Percentiles rank a stretch among this genome's conserved stretches.
phyloP scores from a whole-genome alignment of 352 stramenopile genomes.

The Saprolegnia parasitica region DNA sequence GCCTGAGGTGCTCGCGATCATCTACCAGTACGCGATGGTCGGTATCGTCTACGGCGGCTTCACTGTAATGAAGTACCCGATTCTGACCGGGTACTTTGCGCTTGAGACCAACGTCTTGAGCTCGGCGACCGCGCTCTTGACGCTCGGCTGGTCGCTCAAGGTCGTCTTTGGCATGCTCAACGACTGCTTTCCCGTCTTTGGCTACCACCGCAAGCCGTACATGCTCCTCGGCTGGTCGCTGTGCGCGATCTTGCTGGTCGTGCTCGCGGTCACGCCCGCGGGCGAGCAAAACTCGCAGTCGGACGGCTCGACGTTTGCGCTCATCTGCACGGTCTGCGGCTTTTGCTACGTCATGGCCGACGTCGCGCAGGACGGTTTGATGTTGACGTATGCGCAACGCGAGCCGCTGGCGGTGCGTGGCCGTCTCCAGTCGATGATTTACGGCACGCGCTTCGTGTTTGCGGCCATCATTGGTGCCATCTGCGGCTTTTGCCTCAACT shows the following conservation, averaged over 20 bases:
- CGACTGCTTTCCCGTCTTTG: slow-evolving; percentile 19
- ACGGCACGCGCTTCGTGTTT: slow-evolving; percentile 40
- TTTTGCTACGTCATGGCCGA: slow-evolving; percentile 42
- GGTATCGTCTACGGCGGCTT: slow-evolving; percentile 42
- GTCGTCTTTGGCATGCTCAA: slow-evolving; percentile 22
- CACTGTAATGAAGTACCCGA: slow-evolving; percentile 38
- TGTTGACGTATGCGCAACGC: slow-evolving; percentile 43
- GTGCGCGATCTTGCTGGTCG: neutral
- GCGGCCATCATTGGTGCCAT: slow-evolving; percentile 35
- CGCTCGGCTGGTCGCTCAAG: slow-evolving; percentile 33
- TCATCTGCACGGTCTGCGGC: slow-evolving; percentile 28
- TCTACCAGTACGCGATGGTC: slow-evolving; percentile 45
- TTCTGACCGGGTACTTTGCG: slow-evolving; percentile 46
- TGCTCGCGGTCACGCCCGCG: neutral
- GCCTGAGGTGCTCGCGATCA: slow-evolving; percentile 36
- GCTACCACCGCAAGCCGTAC: slow-evolving; percentile 18
- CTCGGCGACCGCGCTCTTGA: slow-evolving; percentile 43
- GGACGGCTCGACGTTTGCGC: neutral
- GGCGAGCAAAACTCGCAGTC: neutral
- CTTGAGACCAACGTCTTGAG: slow-evolving; percentile 39
- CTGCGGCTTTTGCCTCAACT: slow-evolving; percentile 41
- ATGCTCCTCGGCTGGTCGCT: slow-evolving; percentile 10
- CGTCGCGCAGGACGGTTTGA: slow-evolving; percentile 38
- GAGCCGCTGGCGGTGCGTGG: slow-evolving; percentile 35
- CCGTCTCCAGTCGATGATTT: slow-evolving; percentile 42